Evolutionary conservation across 306 rosid genomes (phyloP).

Genomic region (Vigna unguiculata): DNA sequence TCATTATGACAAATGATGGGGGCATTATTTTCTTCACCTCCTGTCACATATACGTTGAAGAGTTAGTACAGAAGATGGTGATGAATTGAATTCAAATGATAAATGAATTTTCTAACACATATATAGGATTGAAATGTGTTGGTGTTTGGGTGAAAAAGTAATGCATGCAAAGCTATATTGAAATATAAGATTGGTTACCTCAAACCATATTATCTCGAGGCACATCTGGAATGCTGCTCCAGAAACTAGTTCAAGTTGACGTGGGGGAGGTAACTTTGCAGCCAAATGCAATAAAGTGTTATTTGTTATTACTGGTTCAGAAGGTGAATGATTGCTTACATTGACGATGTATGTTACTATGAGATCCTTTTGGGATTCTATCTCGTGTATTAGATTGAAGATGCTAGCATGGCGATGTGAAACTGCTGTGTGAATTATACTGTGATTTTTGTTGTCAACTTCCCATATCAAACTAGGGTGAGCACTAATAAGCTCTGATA

Average conservation of each 20-base stretch:
- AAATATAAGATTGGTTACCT: slow-evolving; percentile 34
- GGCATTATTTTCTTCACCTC: slow-evolving; percentile 57
- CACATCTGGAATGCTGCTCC: slow-evolving; percentile 57
- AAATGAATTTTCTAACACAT: no score
- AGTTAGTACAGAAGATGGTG: background rate
- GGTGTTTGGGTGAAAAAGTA: no score
- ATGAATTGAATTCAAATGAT: no score
- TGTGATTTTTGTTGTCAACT: background rate
- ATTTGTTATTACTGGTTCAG: background rate
- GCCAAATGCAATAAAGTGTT: slow-evolving; percentile 50
- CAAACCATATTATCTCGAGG: slow-evolving; percentile 49
- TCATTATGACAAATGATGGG: slow-evolving; percentile 32
- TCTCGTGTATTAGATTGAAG: slow-evolving; percentile 47
- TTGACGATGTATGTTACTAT: background rate
- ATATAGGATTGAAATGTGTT: no score
- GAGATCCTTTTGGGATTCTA: slow-evolving; percentile 29
- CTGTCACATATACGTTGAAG: slow-evolving; percentile 15
- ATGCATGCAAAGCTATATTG: no score
- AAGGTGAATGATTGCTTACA: no score
- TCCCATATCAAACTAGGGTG: slow-evolving; percentile 48
- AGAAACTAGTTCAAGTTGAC: slow-evolving; percentile 45
- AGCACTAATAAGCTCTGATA: slow-evolving; percentile 43
- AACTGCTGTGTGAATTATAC: slow-evolving; percentile 49
- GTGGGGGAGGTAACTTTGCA: slow-evolving; percentile 45
- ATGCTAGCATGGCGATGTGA: slow-evolving; percentile 47